phyloP scores from a whole-genome alignment of 2,329 filamentous ascomycete species.

The Exophiala lecanii-corni region DNA sequence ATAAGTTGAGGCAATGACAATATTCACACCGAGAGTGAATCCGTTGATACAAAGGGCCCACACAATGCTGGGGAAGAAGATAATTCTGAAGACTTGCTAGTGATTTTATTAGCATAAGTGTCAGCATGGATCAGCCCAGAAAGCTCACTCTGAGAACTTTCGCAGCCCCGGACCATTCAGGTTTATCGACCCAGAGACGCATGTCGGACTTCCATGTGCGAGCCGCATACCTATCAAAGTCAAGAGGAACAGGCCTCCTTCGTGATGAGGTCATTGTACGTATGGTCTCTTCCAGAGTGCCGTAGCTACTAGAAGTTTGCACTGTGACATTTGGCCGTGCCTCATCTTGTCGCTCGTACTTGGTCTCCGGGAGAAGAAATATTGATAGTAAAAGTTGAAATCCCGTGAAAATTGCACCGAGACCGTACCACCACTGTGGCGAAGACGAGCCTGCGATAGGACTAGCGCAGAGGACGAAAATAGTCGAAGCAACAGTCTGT shows the following conservation, averaged over 20 bases:
- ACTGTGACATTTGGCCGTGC: background rate
- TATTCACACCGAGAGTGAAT: background rate
- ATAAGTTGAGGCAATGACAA: background rate
- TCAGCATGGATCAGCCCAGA: too few relatives aligned
- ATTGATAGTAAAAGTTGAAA: background rate
- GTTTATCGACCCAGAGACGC: background rate
- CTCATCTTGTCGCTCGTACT: background rate
- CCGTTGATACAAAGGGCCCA: background rate
- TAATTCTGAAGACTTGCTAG: background rate
- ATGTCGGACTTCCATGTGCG: background rate
- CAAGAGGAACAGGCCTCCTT: background rate
- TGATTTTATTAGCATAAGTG: background rate
- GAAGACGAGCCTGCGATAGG: background rate
- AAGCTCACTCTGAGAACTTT: too few relatives aligned
- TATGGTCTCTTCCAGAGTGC: background rate
- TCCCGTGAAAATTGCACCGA: background rate
- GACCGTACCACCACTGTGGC: background rate
- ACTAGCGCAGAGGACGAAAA: background rate
- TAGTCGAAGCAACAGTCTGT: background rate
- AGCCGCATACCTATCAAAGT: background rate
- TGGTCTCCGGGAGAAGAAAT: background rate
- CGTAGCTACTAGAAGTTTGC: background rate
- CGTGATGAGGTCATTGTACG: background rate
- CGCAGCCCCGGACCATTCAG: background rate
- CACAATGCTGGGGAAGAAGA: too few relatives aligned